phyloP scores from a whole-genome alignment of 1,139 yeast genomes.

The Cylindricascospora bacillispora region DNA sequence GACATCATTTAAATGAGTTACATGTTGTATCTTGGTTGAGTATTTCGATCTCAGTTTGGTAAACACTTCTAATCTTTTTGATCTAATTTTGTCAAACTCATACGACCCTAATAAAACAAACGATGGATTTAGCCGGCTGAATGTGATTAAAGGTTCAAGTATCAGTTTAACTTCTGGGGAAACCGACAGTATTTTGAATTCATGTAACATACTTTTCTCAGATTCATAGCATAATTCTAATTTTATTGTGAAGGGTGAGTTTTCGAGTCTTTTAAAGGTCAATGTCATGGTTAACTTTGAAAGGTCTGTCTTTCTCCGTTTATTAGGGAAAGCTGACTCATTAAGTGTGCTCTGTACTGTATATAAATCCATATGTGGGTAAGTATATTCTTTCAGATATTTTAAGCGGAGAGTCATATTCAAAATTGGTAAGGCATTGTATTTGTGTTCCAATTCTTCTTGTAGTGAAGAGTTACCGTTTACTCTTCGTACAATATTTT shows the following conservation, averaged over 20 bases:
- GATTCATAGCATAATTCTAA: conserved; percentile 1
- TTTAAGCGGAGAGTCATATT: conserved; percentile 14
- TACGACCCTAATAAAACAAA: conserved; percentile 1
- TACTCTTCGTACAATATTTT: background rate
- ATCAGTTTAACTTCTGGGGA: conserved; percentile 1
- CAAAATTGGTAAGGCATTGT: conserved; percentile 17
- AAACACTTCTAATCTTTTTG: background rate
- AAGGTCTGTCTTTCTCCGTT: too few species aligned
- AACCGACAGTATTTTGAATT: conserved; percentile 1
- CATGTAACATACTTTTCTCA: conserved; percentile 1
- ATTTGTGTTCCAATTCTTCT: conserved; percentile 9
- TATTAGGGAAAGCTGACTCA: conserved; percentile 2
- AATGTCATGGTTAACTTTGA: conserved; percentile 1
- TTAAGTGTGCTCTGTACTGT: background rate
- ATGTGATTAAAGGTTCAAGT: conserved; percentile 1
- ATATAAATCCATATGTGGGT: conserved; percentile 5
- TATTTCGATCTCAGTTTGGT: background rate
- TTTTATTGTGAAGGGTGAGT: conserved; percentile 1
- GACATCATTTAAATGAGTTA: conserved; percentile 1
- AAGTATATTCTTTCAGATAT: conserved; percentile 8
- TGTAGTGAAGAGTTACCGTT: conserved; percentile 2
- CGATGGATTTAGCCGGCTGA: conserved; percentile 1
- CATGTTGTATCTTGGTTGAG: background rate
- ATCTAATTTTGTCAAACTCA: conserved; percentile 4
- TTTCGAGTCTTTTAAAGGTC: conserved; percentile 1